Evolutionary conservation across 495 filamentous ascomycete species (phyloP).

Genomic region (Aspergillus biplanus): DNA sequence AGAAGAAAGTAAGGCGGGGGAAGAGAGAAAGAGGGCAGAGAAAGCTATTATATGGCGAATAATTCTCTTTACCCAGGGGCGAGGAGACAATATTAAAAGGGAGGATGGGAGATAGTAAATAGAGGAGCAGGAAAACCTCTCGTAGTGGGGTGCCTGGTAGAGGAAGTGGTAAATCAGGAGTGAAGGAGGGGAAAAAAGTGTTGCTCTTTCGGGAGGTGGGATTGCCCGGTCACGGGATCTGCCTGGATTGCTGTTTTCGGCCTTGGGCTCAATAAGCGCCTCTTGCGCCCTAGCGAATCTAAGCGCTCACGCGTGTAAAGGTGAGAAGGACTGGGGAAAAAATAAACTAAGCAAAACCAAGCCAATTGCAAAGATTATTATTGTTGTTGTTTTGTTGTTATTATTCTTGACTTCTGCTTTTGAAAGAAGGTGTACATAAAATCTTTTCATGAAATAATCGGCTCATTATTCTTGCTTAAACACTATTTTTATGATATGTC

Average conservation of each 20-base stretch:
- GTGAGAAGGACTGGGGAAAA: background rate
- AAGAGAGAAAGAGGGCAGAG: conserved; percentile 31
- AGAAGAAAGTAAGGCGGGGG: conserved; percentile 20
- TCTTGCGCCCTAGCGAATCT: conserved; percentile 33
- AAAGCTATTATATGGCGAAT: conserved; percentile 37
- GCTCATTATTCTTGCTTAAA: background rate
- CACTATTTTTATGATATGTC: background rate
- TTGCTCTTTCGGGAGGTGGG: conserved; percentile 21
- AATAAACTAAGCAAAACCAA: conserved; percentile 4
- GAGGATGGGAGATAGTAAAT: conserved; percentile 22
- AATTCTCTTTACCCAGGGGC: conserved; percentile 20
- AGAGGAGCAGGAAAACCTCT: conserved; percentile 18
- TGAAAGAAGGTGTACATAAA: background rate
- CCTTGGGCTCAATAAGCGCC: conserved; percentile 18
- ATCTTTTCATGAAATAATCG: background rate
- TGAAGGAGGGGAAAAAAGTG: conserved; percentile 34
- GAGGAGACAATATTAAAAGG: conserved; percentile 13
- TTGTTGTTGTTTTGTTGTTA: background rate
- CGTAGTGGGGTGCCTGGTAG: background rate
- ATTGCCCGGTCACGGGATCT: conserved; percentile 25
- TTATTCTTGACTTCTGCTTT: background rate
- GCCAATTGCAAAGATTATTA: background rate
- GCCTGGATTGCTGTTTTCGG: conserved; percentile 30
- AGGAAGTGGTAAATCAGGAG: conserved; percentile 5
- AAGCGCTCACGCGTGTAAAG: no score